Evolutionary conservation across 768 basidiomycete genomes (phyloP).

Genomic region (Termitomyces sp.): DNA sequence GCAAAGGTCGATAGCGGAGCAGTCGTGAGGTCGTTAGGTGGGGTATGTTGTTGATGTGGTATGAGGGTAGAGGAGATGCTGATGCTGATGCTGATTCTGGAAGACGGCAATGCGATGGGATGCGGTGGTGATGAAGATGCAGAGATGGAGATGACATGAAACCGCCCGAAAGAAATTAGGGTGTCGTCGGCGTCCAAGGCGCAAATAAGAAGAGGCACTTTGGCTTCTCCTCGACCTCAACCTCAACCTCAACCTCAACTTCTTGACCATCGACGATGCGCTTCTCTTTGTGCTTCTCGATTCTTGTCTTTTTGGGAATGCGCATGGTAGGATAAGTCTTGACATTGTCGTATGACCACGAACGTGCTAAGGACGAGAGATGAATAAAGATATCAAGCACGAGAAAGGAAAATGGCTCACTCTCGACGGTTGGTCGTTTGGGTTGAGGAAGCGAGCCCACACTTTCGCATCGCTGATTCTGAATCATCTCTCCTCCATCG

Average conservation of each 20-base stretch:
- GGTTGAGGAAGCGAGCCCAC: constrained; percentile 18
- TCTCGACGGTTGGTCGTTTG: constrained; percentile 47
- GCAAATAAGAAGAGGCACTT: constrained; percentile 74
- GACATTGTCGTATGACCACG: constrained; percentile 76
- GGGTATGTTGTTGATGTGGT: constrained; percentile 13
- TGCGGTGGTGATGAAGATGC: constrained; percentile 6
- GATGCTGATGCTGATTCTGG: neutral
- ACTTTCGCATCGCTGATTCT: constrained; percentile 17
- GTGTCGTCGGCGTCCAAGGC: constrained; percentile 16
- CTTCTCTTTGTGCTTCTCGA: constrained; percentile 51
- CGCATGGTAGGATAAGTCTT: constrained; percentile 65
- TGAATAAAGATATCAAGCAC: neutral
- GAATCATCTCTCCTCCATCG: constrained; percentile 26
- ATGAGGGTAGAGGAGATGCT: constrained; percentile 3
- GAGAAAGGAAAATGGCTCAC: constrained; percentile 32
- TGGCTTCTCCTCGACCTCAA: constrained; percentile 50
- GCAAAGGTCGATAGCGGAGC: constrained; percentile 9
- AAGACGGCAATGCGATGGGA: constrained; percentile 12
- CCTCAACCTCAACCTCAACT: constrained; percentile 43
- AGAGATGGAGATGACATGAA: constrained; percentile 3
- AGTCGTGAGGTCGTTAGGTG: constrained; percentile 4
- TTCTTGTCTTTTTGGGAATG: constrained; percentile 44
- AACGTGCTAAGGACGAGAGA: constrained; percentile 43
- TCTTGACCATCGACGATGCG: constrained; percentile 40
- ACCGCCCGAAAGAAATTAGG: constrained; percentile 2